Base-by-base conservation (phyloP, 306 rosid genomes). In the Sphenostylis stenocarpa region DNA sequence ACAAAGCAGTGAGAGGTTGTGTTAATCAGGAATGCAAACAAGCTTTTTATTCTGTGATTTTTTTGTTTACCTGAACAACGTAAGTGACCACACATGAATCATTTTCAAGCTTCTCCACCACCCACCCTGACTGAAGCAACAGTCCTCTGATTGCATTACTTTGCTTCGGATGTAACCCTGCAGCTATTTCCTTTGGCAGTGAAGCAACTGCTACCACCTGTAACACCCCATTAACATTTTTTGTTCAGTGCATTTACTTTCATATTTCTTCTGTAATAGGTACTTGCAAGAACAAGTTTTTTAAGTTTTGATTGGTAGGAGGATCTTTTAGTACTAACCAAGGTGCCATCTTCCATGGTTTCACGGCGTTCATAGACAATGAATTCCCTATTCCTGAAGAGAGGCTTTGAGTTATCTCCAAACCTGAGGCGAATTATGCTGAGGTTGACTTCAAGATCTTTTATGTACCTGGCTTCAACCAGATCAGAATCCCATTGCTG, bases 401-500 rank as follows among this genome's bases (percentile, higher is more conserved):
- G 87, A 60, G 96, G 97, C 84, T 93, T 93, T 3, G 97, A 86
- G 75, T 89, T 84, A 19, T 93, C 96, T 78, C 97, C 96, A 57
- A 88, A 93, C 85, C 88, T 89, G 5, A 93, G 90, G 20, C 89
- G 87, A 79, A 89, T 90, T 70, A 93, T 93, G 87, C 96, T 87
- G 21, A 93, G 90, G 68, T 93, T 93, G 16, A 89, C 91, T 38
- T 79, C 91, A 28, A 90, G 83, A 70, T 90, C 93, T 72, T 89
- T 93, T 51, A 90, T 87, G 69, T 93, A 93, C 80, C 73, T 89
- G 2, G 96, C 97, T 86, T 93, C 97, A 47, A 90, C 93, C 78
- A 93, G 87, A 79, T 93, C 94, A 71, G 94, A 73, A 79, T 93
- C 97, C 97, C 97, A 93, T 93, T 93, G 97, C 97, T 92, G 89